phyloP scores from a whole-genome alignment of 2,329 filamentous ascomycete species.

The Penicillium sp. region DNA sequence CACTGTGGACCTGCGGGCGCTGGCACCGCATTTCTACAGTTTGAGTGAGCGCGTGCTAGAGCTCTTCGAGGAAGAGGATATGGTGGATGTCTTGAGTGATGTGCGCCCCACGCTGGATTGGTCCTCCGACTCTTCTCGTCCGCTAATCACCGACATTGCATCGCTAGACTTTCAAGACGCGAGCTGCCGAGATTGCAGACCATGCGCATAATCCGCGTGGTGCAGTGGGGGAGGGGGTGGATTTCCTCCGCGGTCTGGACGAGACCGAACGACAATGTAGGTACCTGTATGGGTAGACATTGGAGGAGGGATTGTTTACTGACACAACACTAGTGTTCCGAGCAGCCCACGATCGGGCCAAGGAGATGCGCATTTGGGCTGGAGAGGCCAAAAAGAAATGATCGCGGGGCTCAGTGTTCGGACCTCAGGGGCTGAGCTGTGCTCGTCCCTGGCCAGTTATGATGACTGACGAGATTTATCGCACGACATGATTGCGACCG shows the following conservation, averaged over 20 bases:
- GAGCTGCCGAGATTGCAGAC: constrained; percentile 79
- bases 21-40: constrained; percentile 84
- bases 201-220: constrained; percentile 82
- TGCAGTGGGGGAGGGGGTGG: constrained; percentile 63
- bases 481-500: no score
- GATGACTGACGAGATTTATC: constrained; percentile 1
- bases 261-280: constrained; percentile 75
- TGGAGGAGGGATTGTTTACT: constrained; percentile 9
- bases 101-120: constrained; percentile 29
- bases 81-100: constrained; percentile 65
- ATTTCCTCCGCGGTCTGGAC: constrained; percentile 84
- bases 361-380: constrained; percentile 67
- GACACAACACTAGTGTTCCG: constrained; percentile 58
- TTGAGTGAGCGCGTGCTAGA: constrained; percentile 83
- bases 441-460: constrained; percentile 20
- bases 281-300: constrained; percentile 8
- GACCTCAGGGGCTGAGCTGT: constrained; percentile 24
- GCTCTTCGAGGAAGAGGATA: constrained; percentile 84
- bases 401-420: constrained; percentile 7
- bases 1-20: constrained; percentile 76
- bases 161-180: constrained; percentile 70
- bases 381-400: constrained; percentile 56
- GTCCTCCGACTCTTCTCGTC: neutral
- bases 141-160: neutral
- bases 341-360: constrained; percentile 70